Percentiles rank a stretch among this genome's conserved stretches.
Conservation (phyloP, 345 rosid genomes). For the Gossypium stocksii region DNA sequence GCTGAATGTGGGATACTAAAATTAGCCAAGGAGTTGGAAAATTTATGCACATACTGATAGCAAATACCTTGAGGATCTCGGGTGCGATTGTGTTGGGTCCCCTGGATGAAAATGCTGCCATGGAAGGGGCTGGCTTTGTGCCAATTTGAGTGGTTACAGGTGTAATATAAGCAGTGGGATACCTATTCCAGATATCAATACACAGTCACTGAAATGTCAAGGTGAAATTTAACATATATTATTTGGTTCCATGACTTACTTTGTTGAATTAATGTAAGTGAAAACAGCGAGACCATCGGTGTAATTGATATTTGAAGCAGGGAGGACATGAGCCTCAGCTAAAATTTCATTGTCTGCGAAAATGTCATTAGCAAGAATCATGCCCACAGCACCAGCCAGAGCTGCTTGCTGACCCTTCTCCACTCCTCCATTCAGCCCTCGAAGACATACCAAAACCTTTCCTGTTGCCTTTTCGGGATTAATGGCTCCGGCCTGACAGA, state of each 20-base stretch:
- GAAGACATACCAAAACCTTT: slow-evolving; percentile 69
- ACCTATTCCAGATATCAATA: slow-evolving; percentile 25
- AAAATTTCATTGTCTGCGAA: slow-evolving; percentile 38
- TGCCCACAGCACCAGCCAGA: slow-evolving; percentile 69
- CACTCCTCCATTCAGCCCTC: slow-evolving; percentile 46
- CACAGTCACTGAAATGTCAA: neutral
- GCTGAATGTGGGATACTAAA: slow-evolving; percentile 29
- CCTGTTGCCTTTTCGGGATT: slow-evolving; percentile 62
- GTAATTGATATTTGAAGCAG: slow-evolving; percentile 59
- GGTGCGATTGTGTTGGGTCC: slow-evolving; percentile 68
- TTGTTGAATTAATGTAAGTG: slow-evolving; percentile 47
- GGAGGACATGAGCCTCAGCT: slow-evolving; percentile 67
- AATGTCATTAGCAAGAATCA: slow-evolving; percentile 60
- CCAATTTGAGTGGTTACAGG: slow-evolving; percentile 34
- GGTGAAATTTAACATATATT: neutral
- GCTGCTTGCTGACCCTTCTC: slow-evolving; percentile 57
- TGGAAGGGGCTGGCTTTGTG: slow-evolving; percentile 54
- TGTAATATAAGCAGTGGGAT: slow-evolving; percentile 53
- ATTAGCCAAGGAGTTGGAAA: neutral
- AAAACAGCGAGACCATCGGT: slow-evolving; percentile 43
- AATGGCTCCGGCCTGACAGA: slow-evolving; percentile 54
- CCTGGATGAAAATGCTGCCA: slow-evolving; percentile 77
- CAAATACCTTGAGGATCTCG: slow-evolving; percentile 53
- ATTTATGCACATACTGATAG: neutral
- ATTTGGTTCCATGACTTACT: slow-evolving; percentile 19